Conservation (phyloP, 1,284 basidiomycete species). For the Phellopilus nigrolimitatus region DNA sequence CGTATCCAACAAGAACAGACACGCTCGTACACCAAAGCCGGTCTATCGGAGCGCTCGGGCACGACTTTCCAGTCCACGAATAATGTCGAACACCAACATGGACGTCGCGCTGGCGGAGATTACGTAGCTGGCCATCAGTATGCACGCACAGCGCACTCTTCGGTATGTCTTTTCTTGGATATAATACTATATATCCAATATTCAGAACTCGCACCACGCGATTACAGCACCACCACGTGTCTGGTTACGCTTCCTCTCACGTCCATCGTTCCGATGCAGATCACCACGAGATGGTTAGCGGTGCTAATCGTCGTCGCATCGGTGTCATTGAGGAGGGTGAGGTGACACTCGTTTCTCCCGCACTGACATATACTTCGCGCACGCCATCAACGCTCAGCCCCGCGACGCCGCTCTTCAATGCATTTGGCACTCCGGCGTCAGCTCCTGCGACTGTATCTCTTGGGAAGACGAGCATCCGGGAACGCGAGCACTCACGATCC, state of each 20-base stretch:
- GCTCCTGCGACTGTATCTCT: constrained; percentile 16
- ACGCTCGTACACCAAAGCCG: background rate
- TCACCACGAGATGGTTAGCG: background rate
- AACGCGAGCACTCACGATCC: constrained; percentile 8
- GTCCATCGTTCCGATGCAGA: background rate
- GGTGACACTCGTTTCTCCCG: constrained; percentile 31
- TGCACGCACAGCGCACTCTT: background rate
- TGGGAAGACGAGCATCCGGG: constrained; percentile 6
- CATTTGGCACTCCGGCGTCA: constrained; percentile 18
- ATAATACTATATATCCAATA: background rate
- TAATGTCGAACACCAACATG: background rate
- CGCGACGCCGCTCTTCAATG: constrained; percentile 54
- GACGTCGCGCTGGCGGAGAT: background rate
- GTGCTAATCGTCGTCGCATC: constrained; percentile 21
- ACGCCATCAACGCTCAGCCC: constrained; percentile 59
- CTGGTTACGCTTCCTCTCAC: background rate
- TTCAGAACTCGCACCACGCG: too few species aligned
- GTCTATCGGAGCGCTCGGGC: background rate
- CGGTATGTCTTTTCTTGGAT: background rate
- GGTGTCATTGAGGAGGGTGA: constrained; percentile 32
- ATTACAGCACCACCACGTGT: constrained; percentile 1
- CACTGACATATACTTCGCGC: constrained; percentile 54
- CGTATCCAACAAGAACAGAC: background rate
- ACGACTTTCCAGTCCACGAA: background rate
- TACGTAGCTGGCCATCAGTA: background rate